These are phyloP conservation scores for Colletotrichum tanaceti DNA, from an alignment of 2,329 filamentous ascomycete genomes.

Conservation along the genomic window DNA sequence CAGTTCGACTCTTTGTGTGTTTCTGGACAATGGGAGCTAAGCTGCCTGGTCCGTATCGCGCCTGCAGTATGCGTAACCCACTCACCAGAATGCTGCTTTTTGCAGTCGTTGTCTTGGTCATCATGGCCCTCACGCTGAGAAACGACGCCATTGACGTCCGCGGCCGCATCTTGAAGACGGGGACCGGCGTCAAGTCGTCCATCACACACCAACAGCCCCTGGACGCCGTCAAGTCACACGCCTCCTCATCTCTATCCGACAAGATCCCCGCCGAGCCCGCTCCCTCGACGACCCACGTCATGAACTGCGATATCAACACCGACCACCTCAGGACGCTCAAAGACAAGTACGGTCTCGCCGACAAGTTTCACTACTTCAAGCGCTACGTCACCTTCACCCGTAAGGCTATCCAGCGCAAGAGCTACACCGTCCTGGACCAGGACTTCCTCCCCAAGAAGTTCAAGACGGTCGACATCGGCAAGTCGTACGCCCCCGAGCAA, in stretches of 20 bases:
- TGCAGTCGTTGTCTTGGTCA: constrained; percentile 56
- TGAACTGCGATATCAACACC: constrained; percentile 64
- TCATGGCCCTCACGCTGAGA: constrained; percentile 56
- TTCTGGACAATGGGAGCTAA: constrained; percentile 52
- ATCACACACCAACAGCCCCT: constrained; percentile 46
- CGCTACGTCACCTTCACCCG: constrained; percentile 65
- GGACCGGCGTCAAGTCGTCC: constrained; percentile 51
- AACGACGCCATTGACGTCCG: constrained; percentile 55
- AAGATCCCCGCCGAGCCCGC: constrained; percentile 45
- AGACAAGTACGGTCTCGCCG: constrained; percentile 59
- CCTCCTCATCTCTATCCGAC: constrained; percentile 44
- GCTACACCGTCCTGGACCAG: constrained; percentile 62
- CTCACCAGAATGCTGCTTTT: constrained; percentile 59
- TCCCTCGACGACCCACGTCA: constrained; percentile 47
- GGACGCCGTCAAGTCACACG: constrained; percentile 38
- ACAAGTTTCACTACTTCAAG: constrained; percentile 67
- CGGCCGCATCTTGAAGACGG: constrained; percentile 54
- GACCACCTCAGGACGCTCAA: constrained; percentile 59
- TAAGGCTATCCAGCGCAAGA: constrained; percentile 61
- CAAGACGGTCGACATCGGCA: constrained; percentile 60
- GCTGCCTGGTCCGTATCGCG: constrained; percentile 54
- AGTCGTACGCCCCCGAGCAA: constrained; percentile 54
- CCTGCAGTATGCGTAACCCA: constrained; percentile 62
- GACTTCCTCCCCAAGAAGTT: constrained; percentile 60
- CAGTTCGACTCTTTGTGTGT: constrained; percentile 1